Base-by-base conservation (phyloP, 2,329 filamentous ascomycete species). In the Claviceps monticola region DNA sequence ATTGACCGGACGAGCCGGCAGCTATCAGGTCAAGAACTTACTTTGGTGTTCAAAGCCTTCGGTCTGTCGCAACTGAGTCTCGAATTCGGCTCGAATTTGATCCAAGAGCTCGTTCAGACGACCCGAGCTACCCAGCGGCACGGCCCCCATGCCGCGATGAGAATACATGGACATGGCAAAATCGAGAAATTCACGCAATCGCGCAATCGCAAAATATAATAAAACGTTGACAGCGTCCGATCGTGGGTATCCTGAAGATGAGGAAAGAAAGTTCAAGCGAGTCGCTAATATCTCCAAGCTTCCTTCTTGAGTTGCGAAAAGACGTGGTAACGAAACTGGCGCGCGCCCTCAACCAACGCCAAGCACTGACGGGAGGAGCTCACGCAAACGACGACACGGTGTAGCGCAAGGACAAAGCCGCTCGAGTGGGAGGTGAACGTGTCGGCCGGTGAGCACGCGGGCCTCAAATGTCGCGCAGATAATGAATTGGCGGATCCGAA, bases 21-120 rank as follows among this genome's bases (percentile, higher is more conserved):
- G 21, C 39, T 26, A 39, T n/a, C 16, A 11, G 44, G n/a, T 46
- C 17, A 41, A 29, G 14, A 52, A 56, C 89, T 76, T 82, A 96
- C 91, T 86, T 67, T 95, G 89, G 67, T 91, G 87, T 66, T 98
- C 91, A 66, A 89, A 94, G 61, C 88, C 87, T 66, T 88, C 88
- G 58, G 82, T 86, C 60, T 87, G 82, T 58, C 86, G 82, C 60
- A 84, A 78, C 68, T 94, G 86, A 55, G 77, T 83, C 59, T 97
- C 91, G 60, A 96, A 97, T 70, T 98, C 93, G 63, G 81, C 78
- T 64, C 91, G 83, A 61, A 98, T 81, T 66, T 89, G 85, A 53
- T 97, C 91, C 64, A 98, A 78, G 57, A 97, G 81, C 75, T 98
- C 91, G 59, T 86, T 88, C 61, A 97, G 76, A 59, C 93, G 88